Percentiles rank a stretch among this genome's conserved stretches.
Evolutionary conservation across 1,139 yeast genomes (phyloP).

Genomic region (Hanseniaspora sp.): DNA sequence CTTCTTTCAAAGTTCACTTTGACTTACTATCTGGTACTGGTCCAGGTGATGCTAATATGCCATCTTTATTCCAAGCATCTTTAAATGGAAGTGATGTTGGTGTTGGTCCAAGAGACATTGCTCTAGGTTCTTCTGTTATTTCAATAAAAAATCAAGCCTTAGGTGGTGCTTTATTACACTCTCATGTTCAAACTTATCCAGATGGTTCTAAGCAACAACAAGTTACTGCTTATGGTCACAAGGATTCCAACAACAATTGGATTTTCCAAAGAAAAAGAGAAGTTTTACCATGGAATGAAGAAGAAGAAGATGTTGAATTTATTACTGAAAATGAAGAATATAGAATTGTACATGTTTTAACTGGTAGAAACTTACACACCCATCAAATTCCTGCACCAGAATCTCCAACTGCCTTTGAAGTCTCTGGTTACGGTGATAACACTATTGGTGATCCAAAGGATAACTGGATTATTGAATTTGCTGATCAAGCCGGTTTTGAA

Average conservation of each 20-base stretch:
- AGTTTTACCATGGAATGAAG: constrained; percentile 39
- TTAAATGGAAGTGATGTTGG: constrained; percentile 68
- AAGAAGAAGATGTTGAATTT: constrained; percentile 42
- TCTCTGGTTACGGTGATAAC: constrained; percentile 82
- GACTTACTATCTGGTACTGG: constrained; percentile 65
- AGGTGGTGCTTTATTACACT: constrained; percentile 85
- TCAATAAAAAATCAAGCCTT: constrained; percentile 85
- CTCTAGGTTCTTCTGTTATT: constrained; percentile 62
- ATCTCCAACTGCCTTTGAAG: constrained; percentile 63
- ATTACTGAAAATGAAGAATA: constrained; percentile 63
- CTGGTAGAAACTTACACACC: constrained; percentile 85
- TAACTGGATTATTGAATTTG: constrained; percentile 85
- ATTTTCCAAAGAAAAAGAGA: constrained; percentile 63
- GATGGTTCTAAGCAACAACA: constrained; percentile 96
- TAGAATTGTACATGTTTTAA: constrained; percentile 65
- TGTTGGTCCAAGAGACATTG: constrained; percentile 80
- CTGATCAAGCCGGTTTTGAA: constrained; percentile 64
- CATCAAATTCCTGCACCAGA: constrained; percentile 77
- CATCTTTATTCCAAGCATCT: constrained; percentile 92
- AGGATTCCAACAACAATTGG: constrained; percentile 90
- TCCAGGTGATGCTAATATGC: constrained; percentile 95
- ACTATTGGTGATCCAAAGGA: constrained; percentile 84
- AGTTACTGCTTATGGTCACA: constrained; percentile 86
- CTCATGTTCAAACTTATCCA: constrained; percentile 87
- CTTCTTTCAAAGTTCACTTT: constrained; percentile 63